Base-by-base conservation (phyloP, 139 green algal genomes). In the Tetradesmus lagerheimii region DNA sequence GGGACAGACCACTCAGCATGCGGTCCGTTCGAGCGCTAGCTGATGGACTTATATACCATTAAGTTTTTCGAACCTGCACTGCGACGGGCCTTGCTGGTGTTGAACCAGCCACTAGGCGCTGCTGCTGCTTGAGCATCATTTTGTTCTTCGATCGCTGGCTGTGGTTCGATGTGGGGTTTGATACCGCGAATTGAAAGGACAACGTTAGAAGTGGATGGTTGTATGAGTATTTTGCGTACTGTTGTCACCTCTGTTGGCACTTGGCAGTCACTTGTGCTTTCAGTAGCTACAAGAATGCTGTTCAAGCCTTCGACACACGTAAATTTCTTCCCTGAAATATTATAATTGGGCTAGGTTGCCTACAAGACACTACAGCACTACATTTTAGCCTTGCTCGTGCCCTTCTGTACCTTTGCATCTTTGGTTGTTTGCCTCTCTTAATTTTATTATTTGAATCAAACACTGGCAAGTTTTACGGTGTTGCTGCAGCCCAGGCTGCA, bases 91-190 rank as follows among this genome's bases (percentile, higher is more conserved):
- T 71, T 31, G 57, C 57, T 71, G 57, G 57, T 71, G 57, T 71
- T 4, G 57, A 71, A 71, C 57, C 57, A 71, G 57, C 57, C 57
- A 71, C 57, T n/a, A 71, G 57, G 57, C 57, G 57, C 57, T 71
- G 57, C 57, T 71, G 57, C 57, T 71, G 57, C 57, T 71, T 71
- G 57, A 71, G 57, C 57, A 71, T 71, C 57, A 71, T 71, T n/a
- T n/a, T 71, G 11, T 71, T 20, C 20, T 71, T 71, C 20, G 18
- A 71, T 31, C 25, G 57, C 57, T 9, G 9, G 25, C 23, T 31
- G 9, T 15, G 3, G 4, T 9, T 71, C 57, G 31, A 5, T 71
- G 57, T 23, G n/a, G n/a, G n/a, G 20, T 9, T 15, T 6, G 23
- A 4, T 9, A 8, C 31, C 23, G n/a, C 5, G 50, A 64, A 31